Conservation (phyloP, 495 filamentous ascomycete genomes). For the Tuber microsphaerosporum region DNA sequence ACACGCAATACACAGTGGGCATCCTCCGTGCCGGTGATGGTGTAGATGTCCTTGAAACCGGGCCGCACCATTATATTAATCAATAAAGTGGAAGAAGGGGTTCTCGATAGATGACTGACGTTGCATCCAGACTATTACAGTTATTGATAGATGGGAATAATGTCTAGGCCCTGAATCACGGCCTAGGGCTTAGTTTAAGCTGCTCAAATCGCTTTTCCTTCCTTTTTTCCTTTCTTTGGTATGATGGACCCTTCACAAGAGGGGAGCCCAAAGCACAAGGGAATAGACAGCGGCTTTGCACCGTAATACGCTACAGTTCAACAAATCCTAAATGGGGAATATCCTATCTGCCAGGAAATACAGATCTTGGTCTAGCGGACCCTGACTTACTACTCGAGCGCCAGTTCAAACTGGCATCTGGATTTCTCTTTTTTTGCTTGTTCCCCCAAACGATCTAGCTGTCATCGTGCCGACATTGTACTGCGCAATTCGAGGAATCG, state of each 20-base stretch:
- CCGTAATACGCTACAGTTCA: not conserved
- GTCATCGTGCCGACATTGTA: not conserved
- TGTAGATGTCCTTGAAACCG: conserved; percentile 54
- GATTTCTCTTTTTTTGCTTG: not conserved
- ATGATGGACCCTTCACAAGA: not conserved
- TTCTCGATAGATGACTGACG: not conserved
- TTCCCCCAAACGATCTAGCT: not conserved
- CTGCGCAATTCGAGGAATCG: not conserved
- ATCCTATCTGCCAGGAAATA: not conserved
- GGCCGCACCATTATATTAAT: conserved; percentile 58
- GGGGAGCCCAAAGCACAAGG: not conserved
- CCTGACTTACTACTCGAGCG: not conserved
- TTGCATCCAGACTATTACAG: not conserved
- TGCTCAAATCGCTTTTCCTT: not conserved
- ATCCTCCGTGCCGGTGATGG: conserved; percentile 55
- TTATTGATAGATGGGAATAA: not conserved
- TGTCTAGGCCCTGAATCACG: not conserved
- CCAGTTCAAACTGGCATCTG: not conserved
- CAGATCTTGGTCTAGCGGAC: not conserved
- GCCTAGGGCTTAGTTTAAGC: not conserved
- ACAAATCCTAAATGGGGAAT: not conserved
- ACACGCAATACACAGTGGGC: conserved; percentile 34
- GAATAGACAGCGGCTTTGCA: not conserved
- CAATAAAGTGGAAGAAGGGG: conserved; percentile 18
- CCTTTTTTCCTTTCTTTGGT: not conserved